Evolutionary conservation across 129 eudicot species (phyloP).

Genomic region (Flaveria trinervia): DNA sequence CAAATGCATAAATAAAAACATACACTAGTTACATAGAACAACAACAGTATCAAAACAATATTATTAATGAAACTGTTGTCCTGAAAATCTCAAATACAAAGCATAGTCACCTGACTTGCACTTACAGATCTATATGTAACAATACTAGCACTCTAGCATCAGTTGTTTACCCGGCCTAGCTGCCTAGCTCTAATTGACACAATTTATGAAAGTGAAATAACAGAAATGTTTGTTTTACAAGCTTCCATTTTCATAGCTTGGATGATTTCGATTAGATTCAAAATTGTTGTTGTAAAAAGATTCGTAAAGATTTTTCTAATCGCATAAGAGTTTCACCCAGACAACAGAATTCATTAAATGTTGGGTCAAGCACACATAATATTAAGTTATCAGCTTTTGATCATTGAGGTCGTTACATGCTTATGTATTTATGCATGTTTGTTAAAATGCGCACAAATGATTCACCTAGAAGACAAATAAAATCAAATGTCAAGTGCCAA

Average conservation of each 20-base stretch:
- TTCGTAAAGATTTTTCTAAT: neutral
- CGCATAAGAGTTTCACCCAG: neutral
- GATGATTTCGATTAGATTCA: neutral
- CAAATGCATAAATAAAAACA: neutral
- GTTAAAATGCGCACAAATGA: neutral
- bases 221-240: no score
- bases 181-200: neutral
- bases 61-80: neutral
- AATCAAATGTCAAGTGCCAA: neutral
- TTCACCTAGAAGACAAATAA: neutral
- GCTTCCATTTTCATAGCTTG: neutral
- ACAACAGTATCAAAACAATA: neutral
- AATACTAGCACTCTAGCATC: neutral
- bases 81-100: neutral
- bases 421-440: no score
- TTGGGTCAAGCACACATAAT: no score
- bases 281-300: neutral
- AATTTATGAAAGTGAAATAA: no score
- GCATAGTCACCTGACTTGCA: neutral
- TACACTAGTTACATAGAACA: neutral
- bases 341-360: no score
- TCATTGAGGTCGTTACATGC: no score
- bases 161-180: neutral
- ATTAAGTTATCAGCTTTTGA: no score
- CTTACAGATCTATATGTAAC: neutral